Evolutionary conservation across 2,329 filamentous ascomycete species (phyloP), one percentile per base, ranked within the genome.

Genomic region (Sporothrix mexicana): DNA sequence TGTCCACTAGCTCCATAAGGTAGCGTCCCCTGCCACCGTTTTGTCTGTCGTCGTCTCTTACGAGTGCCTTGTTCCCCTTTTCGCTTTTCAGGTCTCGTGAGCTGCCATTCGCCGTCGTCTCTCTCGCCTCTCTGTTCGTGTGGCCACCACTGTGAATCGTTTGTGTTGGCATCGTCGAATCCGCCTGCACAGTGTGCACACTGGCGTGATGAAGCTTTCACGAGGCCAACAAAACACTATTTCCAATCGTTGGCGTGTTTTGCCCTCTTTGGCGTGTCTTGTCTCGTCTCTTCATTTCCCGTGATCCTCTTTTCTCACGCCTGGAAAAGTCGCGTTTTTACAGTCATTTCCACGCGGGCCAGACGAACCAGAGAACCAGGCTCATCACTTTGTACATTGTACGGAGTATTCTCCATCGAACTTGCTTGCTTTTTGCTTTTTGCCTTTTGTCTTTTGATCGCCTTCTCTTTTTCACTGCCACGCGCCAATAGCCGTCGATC

Each of bases 401-500:
- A n/a, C n/a, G n/a, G n/a, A n/a, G n/a, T n/a, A n/a, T n/a, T 49
- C 47, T 53, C 25, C 66, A 13, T 23, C 17, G 30, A 36, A 36
- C n/a, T 20, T 41, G 10, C 30, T 15, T n/a, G 3, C 12, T 62
- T 25, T 36, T 17, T 30, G 10, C 30, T 41, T 15, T n/a, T 41
- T 23, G 7, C 10, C 12, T n/a, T 51, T 8, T 55, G 61, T 23
- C 25, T 15, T 64, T 25, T 41, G 36, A 25, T 55, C 45, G n/a
- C 36, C 36, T n/a, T 68, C 36, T 7, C 25, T 51, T 55, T 55
- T 25, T 55, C 66, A 69, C 66, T 69, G 66, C 66, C 49, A 55
- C 66, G 66, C 49, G 20, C 66, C 64, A 12, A 53, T 55, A 53
- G 49, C 49, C 10, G 66, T 10, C 66, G 66, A 69, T 69, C 66